Evolutionary conservation across 2,329 filamentous ascomycete species (phyloP).

Genomic region (Metarhizium brunneum): DNA sequence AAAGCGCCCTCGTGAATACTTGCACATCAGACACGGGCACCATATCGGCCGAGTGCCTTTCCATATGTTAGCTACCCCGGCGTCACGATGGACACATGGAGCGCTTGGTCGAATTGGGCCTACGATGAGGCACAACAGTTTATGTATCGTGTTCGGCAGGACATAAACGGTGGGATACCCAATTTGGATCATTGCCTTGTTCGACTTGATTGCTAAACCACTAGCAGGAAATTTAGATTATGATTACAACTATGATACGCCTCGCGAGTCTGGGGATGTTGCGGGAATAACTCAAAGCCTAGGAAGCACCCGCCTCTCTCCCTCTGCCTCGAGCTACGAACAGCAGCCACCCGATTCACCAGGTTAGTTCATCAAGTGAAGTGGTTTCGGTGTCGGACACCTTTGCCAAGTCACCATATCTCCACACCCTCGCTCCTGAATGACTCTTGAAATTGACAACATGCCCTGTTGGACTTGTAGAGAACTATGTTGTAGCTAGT

Average conservation of each 20-base stretch:
- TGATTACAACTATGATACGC: conserved; percentile 2
- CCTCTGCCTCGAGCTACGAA: background rate
- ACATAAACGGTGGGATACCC: background rate
- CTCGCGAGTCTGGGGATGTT: conserved; percentile 1
- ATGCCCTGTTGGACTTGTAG: background rate
- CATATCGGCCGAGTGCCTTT: conserved; percentile 2
- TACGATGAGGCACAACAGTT: conserved; percentile 11
- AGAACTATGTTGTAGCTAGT: background rate
- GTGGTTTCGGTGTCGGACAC: background rate
- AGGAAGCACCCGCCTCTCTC: background rate
- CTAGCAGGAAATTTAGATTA: conserved; percentile 2
- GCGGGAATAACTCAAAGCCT: background rate
- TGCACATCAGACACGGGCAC: conserved; percentile 3
- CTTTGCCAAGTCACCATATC: no score
- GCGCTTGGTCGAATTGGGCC: conserved; percentile 18
- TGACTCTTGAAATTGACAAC: background rate
- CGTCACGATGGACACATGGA: conserved; percentile 11
- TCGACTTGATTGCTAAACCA: background rate
- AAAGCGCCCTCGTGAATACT: background rate
- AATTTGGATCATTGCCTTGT: background rate
- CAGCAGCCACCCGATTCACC: background rate
- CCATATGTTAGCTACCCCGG: background rate
- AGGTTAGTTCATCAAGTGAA: background rate
- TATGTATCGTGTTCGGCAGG: conserved; percentile 17
- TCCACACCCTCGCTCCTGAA: no score